Percentiles rank a stretch among this genome's conserved stretches.
phyloP scores from a whole-genome alignment of 2,329 filamentous ascomycete species.

The Tolypocladium amazonense region DNA sequence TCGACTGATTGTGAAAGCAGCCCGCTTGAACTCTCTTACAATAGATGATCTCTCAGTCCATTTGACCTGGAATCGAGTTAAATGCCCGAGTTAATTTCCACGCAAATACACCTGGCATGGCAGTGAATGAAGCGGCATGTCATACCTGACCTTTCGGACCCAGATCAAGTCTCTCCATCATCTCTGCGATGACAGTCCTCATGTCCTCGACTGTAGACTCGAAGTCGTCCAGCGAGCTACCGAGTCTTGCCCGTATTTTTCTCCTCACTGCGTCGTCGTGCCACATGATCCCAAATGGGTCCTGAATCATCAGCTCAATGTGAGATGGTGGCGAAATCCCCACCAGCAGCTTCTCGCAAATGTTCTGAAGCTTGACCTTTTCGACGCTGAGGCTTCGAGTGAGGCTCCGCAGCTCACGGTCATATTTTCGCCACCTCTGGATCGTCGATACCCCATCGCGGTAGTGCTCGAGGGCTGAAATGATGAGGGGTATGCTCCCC shows the following conservation, averaged over 20 bases:
- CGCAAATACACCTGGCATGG: neutral
- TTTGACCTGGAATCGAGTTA: neutral
- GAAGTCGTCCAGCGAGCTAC: slow-evolving; percentile 11
- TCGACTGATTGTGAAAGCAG: neutral
- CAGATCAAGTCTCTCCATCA: slow-evolving; percentile 4
- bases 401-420: slow-evolving; percentile 12
- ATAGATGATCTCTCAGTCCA: neutral
- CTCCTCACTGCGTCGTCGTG: slow-evolving; percentile 5
- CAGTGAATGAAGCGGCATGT: neutral
- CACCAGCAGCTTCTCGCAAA: slow-evolving; percentile 17
- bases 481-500: slow-evolving; percentile 10
- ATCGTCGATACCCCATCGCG: slow-evolving; percentile 10
- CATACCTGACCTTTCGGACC: neutral
- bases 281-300: slow-evolving; percentile 18
- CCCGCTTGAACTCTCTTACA: neutral
- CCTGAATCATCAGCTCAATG: slow-evolving; percentile 16
- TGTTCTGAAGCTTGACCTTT: slow-evolving; percentile 14
- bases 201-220: slow-evolving; percentile 13
- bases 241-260: slow-evolving; percentile 12
- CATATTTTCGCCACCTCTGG: slow-evolving; percentile 5
- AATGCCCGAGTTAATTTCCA: too few relatives aligned
- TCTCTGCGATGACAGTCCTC: slow-evolving; percentile 7
- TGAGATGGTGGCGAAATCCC: slow-evolving; percentile 11
- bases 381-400: slow-evolving; percentile 13
- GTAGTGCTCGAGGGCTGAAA: slow-evolving; percentile 9